Conservation (phyloP, 2,329 filamentous ascomycete genomes). For the Arthrobotrys sinensis region DNA sequence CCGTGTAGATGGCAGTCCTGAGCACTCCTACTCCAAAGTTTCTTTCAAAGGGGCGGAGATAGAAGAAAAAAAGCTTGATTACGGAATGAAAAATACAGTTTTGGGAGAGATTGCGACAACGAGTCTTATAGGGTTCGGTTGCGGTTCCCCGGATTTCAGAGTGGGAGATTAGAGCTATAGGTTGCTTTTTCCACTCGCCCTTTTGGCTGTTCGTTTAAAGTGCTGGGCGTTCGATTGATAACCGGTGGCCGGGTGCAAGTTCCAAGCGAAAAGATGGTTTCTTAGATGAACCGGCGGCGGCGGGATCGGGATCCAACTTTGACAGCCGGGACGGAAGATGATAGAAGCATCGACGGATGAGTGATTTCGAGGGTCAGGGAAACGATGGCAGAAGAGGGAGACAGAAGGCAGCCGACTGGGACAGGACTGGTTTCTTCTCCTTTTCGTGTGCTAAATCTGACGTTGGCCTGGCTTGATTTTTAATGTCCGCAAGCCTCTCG, state of each 20-base stretch:
- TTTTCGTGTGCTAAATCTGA: slow-evolving; percentile 53
- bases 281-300: slow-evolving; percentile 34
- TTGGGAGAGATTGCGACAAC: slow-evolving; percentile 47
- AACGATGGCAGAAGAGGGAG: slow-evolving; percentile 26
- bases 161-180: slow-evolving; percentile 43
- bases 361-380: slow-evolving; percentile 24
- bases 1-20: not conserved
- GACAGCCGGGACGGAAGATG: slow-evolving; percentile 19
- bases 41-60: slow-evolving; percentile 20
- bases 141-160: slow-evolving; percentile 59
- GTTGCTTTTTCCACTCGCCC: slow-evolving; percentile 57
- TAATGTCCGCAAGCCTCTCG: slow-evolving; percentile 59
- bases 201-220: slow-evolving; percentile 56
- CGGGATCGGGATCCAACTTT: slow-evolving; percentile 39
- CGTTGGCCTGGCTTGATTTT: slow-evolving; percentile 52
- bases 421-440: slow-evolving; percentile 33
- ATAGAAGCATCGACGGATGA: slow-evolving; percentile 9
- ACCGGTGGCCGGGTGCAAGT: slow-evolving; percentile 41
- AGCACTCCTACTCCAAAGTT: not conserved
- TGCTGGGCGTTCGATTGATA: slow-evolving; percentile 33
- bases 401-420: slow-evolving; percentile 15
- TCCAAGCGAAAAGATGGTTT: slow-evolving; percentile 44
- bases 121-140: slow-evolving; percentile 54
- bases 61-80: slow-evolving; percentile 36
- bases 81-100: slow-evolving; percentile 16